These are phyloP conservation scores for Trametes villosa DNA, from an alignment of 768 basidiomycete species.

Conservation along the genomic window DNA sequence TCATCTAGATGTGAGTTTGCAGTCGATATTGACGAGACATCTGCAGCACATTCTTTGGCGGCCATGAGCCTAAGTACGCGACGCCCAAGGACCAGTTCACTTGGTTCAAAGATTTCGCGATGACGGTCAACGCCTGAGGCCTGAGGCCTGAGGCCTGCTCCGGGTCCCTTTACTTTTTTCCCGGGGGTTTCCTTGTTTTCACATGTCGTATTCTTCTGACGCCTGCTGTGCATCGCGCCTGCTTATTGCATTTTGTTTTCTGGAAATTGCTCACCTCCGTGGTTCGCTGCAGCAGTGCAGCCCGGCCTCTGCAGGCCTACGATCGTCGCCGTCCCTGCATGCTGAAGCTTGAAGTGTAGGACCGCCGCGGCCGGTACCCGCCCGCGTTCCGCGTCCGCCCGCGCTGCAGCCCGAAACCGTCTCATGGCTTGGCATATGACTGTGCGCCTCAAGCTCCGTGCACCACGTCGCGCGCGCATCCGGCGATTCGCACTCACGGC, in stretches of 20 bases:
- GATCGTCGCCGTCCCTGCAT: too few species aligned
- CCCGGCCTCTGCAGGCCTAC: too few species aligned
- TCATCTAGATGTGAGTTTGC: background rate
- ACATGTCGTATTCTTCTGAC: background rate
- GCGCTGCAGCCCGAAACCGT: too few species aligned
- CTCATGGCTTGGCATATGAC: background rate
- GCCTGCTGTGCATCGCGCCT: background rate
- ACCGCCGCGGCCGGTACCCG: too few species aligned
- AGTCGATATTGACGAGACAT: background rate
- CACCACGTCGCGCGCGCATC: background rate
- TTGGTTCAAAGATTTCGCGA: constrained; percentile 75
- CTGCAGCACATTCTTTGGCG: constrained; percentile 76
- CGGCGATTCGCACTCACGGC: background rate
- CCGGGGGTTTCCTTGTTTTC: background rate
- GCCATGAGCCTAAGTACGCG: constrained; percentile 66
- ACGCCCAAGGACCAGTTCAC: constrained; percentile 75
- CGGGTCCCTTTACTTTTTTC: background rate
- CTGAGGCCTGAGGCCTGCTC: background rate
- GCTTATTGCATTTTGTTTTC: background rate
- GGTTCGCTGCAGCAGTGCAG: background rate
- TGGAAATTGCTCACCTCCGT: background rate
- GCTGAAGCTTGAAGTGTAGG: too few species aligned
- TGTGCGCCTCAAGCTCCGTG: background rate
- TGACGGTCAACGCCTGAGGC: constrained; percentile 37
- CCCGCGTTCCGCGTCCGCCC: too few species aligned